A percentile compares a stretch with the other conserved stretches of the same genome.
phyloP scores from a whole-genome alignment of 305 asterid genomes.

The Solanum hybrid region DNA sequence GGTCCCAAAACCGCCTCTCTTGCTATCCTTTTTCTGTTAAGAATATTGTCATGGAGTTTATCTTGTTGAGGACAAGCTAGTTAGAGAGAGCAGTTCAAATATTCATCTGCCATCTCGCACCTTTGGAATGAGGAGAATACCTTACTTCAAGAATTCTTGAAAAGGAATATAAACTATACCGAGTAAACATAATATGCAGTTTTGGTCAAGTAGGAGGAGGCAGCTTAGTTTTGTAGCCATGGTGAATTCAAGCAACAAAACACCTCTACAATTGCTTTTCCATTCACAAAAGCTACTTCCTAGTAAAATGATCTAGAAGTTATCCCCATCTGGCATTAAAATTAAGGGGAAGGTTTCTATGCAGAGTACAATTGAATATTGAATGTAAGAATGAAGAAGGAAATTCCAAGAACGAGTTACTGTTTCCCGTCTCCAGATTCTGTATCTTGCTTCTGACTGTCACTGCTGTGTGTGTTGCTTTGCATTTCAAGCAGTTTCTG shows the following conservation, averaged over 20 bases:
- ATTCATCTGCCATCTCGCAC: not conserved
- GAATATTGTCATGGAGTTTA: not conserved
- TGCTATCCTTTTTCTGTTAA: not conserved
- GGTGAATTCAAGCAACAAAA: not conserved
- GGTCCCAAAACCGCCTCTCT: not conserved
- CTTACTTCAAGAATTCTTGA: not conserved
- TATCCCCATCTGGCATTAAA: not conserved
- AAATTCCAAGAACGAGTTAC: constrained; percentile 4
- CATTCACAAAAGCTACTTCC: not conserved
- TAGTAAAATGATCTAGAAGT: not conserved
- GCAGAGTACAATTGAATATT: not conserved
- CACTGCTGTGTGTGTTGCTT: constrained; percentile 21
- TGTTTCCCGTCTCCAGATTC: constrained; percentile 30
- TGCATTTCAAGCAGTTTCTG: constrained; percentile 76
- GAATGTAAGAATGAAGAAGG: not conserved
- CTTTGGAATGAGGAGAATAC: not conserved
- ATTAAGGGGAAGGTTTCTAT: not conserved
- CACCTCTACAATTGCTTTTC: not conserved
- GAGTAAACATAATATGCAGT: not conserved
- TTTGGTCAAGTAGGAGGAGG: not conserved
- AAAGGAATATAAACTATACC: not conserved
- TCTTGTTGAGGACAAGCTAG: not conserved
- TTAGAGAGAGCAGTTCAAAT: not conserved
- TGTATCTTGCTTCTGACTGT: constrained; percentile 22
- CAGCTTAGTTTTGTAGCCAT: not conserved